Conservation (phyloP, 805 yeast genomes). For the Clavispora asparagi region DNA sequence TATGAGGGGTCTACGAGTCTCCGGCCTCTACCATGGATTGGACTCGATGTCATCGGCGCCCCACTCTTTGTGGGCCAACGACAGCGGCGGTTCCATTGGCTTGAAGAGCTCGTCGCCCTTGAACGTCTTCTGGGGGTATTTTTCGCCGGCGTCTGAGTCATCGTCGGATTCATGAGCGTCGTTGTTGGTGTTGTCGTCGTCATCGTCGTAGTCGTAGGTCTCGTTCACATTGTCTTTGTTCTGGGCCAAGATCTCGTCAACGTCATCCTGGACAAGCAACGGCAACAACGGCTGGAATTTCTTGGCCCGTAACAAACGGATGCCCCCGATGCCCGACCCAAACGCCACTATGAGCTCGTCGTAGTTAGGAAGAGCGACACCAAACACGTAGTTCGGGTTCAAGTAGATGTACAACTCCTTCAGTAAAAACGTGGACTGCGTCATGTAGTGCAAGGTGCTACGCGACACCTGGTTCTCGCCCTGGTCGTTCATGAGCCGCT, state of each 20-base stretch:
- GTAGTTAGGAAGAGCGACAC: slow-evolving; percentile 65
- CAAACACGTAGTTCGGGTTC: slow-evolving; percentile 49
- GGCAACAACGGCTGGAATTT: slow-evolving; percentile 72
- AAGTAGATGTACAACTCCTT: slow-evolving; percentile 42
- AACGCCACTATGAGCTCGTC: slow-evolving; percentile 68
- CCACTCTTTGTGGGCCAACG: slow-evolving; percentile 47
- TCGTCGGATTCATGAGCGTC: slow-evolving; percentile 17
- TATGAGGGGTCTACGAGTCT: too few species aligned
- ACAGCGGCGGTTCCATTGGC: slow-evolving; percentile 43
- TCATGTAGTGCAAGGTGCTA: slow-evolving; percentile 31
- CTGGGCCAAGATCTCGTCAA: slow-evolving; percentile 51
- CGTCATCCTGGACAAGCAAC: slow-evolving; percentile 58
- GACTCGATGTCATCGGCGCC: slow-evolving; percentile 47
- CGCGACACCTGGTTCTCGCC: slow-evolving; percentile 31
- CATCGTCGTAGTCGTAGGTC: slow-evolving; percentile 24
- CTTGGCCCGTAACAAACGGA: slow-evolving; percentile 46
- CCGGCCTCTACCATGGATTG: slow-evolving; percentile 56
- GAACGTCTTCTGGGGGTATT: slow-evolving; percentile 13
- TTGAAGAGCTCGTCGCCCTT: slow-evolving; percentile 47
- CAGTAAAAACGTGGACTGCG: slow-evolving; percentile 33
- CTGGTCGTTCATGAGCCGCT: slow-evolving; percentile 28
- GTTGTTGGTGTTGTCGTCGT: not conserved
- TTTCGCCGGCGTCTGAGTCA: slow-evolving; percentile 2
- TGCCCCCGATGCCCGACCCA: slow-evolving; percentile 71
- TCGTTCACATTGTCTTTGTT: slow-evolving; percentile 29